Percentiles rank a stretch among this genome's conserved stretches.
Evolutionary conservation across 1,284 basidiomycete species (phyloP).

Genomic region (Rhodotorula sp.): DNA sequence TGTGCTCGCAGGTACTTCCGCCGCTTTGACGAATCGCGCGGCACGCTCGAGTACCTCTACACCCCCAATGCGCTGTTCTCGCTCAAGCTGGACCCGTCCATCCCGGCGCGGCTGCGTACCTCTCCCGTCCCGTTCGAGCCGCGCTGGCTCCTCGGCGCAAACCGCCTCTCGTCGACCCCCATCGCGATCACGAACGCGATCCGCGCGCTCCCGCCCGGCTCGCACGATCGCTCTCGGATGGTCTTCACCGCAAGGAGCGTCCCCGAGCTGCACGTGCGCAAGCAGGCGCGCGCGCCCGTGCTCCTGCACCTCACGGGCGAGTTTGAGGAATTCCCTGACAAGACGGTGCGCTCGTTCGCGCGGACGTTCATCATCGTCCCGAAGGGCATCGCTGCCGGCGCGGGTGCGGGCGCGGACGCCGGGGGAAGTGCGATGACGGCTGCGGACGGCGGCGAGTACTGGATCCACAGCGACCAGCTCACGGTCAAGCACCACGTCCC

Average conservation of each 20-base stretch:
- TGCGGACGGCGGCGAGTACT: slow-evolving; percentile 8
- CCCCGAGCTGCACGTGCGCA: slow-evolving; percentile 17
- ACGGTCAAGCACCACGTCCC: slow-evolving; percentile 12
- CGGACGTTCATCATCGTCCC: slow-evolving; percentile 36
- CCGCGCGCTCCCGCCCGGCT: slow-evolving; percentile 26
- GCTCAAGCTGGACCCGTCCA: slow-evolving; percentile 14
- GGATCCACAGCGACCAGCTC: slow-evolving; percentile 31
- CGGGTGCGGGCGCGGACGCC: background rate
- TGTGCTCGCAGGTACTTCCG: slow-evolving; percentile 30
- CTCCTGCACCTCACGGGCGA: slow-evolving; percentile 27
- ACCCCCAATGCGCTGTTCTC: slow-evolving; percentile 31
- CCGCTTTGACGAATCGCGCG: slow-evolving; percentile 32
- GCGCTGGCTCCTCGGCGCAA: slow-evolving; percentile 6
- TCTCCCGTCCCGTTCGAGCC: slow-evolving; percentile 7
- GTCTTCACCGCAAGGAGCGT: slow-evolving; percentile 23
- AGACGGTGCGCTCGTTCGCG: slow-evolving; percentile 21
- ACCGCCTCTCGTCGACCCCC: slow-evolving; percentile 21
- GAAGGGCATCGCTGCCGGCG: background rate
- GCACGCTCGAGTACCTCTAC: slow-evolving; percentile 33
- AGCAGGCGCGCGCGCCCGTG: slow-evolving; percentile 13
- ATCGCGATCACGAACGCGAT: slow-evolving; percentile 35
- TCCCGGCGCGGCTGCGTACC: slow-evolving; percentile 7
- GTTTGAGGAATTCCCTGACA: slow-evolving; percentile 38
- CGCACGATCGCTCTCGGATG: slow-evolving; percentile 20
- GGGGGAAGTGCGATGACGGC: background rate